Evolutionary conservation across 805 yeast genomes (phyloP), one percentile per base, ranked within the genome.

Genomic region (Sungouiella thailandica): DNA sequence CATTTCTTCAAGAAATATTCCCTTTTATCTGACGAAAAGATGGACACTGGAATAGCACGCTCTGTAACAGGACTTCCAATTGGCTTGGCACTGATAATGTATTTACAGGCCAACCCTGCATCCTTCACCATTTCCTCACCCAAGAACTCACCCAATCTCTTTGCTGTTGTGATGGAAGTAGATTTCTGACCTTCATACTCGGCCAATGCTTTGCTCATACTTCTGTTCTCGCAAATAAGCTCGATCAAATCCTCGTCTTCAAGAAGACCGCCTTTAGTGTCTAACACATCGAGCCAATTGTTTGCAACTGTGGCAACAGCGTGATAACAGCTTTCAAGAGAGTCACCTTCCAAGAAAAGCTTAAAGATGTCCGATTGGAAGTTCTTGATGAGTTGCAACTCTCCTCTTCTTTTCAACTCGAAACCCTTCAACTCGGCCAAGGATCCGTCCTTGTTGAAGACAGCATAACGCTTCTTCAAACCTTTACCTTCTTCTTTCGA

Each of bases 401-500:
- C 99, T 50, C 99, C 99, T 59, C 99, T 78, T 62, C 99, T 76
- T 53, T 93, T 93, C 58, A 93, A 67, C 60, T 93, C 99, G 52
- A 93, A 93, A 5, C 99, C 99, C 57, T 93, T 93, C 50, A 93
- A 68, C 59, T 93, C 99, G 0, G 97, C 98, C 24, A 93, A 57
- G 0, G 95, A 68, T 1, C 97, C 97, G 57, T 94, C 97, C 36
- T 83, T 78, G 54, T 93, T 93, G 63, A 93, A 93, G 4, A 93
- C 99, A 2, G 98, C 99, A 52, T 93, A 93, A 50, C 99, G 74
- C 51, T 93, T 93, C 57, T 93, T 93, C 52, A 93, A 70, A 45
- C 96, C 96, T 59, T 89, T 89, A 29, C 96, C 97, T 68, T 94
- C 97, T 55, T 93, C 98, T 44, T 87, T 86, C 0, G 97, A 90